These are phyloP conservation scores for Prosopis cineraria DNA, from an alignment of 306 rosid species.

Conservation along the genomic window DNA sequence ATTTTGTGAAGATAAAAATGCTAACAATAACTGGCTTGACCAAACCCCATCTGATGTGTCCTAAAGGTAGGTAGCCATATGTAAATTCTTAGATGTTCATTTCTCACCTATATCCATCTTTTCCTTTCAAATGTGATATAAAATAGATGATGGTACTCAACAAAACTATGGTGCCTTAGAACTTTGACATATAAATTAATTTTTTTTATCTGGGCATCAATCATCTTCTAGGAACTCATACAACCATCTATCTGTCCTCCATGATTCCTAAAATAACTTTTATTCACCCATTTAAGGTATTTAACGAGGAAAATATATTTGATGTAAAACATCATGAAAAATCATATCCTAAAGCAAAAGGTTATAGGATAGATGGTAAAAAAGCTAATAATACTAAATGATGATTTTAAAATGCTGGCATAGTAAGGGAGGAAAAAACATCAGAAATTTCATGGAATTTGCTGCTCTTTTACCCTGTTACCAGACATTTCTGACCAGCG, in stretches of 20 bases:
- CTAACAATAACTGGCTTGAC: not conserved
- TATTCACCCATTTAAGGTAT: not conserved
- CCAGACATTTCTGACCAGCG: not conserved
- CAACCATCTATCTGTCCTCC: not conserved
- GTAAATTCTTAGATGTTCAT: not conserved
- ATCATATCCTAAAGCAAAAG: too few relatives aligned
- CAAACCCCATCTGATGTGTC: constrained; percentile 20
- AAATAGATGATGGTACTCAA: not conserved
- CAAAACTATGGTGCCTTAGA: not conserved
- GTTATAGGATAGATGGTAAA: too few relatives aligned
- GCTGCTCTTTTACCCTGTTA: not conserved
- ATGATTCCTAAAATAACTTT: not conserved
- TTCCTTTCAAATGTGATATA: not conserved
- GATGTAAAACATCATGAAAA: not conserved
- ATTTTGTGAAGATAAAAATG: constrained; percentile 12
- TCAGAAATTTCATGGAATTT: not conserved
- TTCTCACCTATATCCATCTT: not conserved
- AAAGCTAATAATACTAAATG: not conserved
- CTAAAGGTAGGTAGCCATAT: not conserved
- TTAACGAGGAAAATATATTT: not conserved
- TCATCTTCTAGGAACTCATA: not conserved
- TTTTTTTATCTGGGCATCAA: not conserved
- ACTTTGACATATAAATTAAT: not conserved
- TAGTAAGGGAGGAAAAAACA: not conserved
- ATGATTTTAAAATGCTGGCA: not conserved